Percentiles rank a stretch among this genome's conserved stretches.
These are phyloP conservation scores for Ploettnerulaceae sp. DNA, from an alignment of 2,329 filamentous ascomycete species.

Conservation along the genomic window DNA sequence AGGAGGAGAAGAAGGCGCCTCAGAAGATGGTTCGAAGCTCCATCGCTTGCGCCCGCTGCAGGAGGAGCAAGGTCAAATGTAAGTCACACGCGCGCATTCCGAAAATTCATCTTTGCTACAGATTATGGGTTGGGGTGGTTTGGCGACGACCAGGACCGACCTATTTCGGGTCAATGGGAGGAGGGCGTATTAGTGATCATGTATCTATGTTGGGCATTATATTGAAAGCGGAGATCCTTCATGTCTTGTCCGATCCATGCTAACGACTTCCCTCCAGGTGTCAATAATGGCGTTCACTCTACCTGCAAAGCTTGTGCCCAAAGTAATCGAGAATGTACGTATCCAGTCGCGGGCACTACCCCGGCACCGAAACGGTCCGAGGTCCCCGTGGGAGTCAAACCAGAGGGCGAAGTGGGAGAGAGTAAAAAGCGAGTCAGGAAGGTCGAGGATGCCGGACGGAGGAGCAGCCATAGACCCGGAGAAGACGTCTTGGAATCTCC, in stretches of 20 bases:
- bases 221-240: background rate
- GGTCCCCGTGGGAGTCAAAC: conserved; percentile 27
- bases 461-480: conserved; percentile 37
- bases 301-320: conserved; percentile 72
- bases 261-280: conserved; percentile 22
- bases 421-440: conserved; percentile 40
- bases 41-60: conserved; percentile 72
- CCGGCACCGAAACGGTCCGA: conserved; percentile 29
- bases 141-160: background rate
- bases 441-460: conserved; percentile 36
- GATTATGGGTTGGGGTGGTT: background rate
- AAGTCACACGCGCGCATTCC: conserved; percentile 39
- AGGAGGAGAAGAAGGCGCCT: conserved; percentile 41
- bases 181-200: background rate
- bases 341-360: conserved; percentile 50
- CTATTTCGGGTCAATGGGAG: no score
- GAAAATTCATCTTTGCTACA: background rate
- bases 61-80: conserved; percentile 82
- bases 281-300: conserved; percentile 65
- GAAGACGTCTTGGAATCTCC: conserved; percentile 58
- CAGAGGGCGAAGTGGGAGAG: conserved; percentile 37
- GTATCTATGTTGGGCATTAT: background rate
- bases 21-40: conserved; percentile 66
- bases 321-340: conserved; percentile 66
- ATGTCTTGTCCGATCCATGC: background rate